Base-by-base conservation (phyloP, 441 rosid genomes). In the Kokia cookei region DNA sequence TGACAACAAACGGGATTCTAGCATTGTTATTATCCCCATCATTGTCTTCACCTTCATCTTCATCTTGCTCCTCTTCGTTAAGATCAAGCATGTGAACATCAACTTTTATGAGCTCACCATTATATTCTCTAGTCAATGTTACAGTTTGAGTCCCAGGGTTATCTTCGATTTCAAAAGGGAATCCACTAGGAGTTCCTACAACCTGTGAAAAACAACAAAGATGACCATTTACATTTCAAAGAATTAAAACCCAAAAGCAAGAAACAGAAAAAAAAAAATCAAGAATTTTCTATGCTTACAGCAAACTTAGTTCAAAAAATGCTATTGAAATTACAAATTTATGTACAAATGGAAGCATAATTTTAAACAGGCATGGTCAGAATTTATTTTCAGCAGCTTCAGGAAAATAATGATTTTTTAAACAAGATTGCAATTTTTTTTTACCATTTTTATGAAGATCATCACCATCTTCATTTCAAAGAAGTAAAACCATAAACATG, bases 21-120 rank as follows among this genome's bases (percentile, higher is more conserved):
- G 94, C 80, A 76, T 81, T 91, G 66, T 76, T 0, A 88, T 53
- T n/a, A 2, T 85, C 83, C 11, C 70, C 69, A 2, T 82, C 84
- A 5, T 75, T 83, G 19, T 69, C 58, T 17, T 54, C 53, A 11
- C 1, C 82, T 15, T 82, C 77, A 22, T 76, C 85, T 35, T 73
- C 78, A 7, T 85, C 84, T 42, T 87, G 69, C 24, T 24, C 70
- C 0, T 24, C 69, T 3, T 96, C 97, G 0, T 89, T 90, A 32
- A 92, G 94, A 84, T 90, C 91, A 29, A 94, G 93, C 98, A 90
- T 91, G 76, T 86, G 86, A 70, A 94, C 96, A 65, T 89, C 94
- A 72, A 93, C 91, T 69, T 79, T 85, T 48, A 93, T 83, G 65
- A 76, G 83, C 78, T 91, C 97, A 43, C 91, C 96, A 76, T 89